Evolutionary conservation across 2,329 filamentous ascomycete species (phyloP), one percentile per base, ranked within the genome.

Genomic region (Hypoxylon sp.): DNA sequence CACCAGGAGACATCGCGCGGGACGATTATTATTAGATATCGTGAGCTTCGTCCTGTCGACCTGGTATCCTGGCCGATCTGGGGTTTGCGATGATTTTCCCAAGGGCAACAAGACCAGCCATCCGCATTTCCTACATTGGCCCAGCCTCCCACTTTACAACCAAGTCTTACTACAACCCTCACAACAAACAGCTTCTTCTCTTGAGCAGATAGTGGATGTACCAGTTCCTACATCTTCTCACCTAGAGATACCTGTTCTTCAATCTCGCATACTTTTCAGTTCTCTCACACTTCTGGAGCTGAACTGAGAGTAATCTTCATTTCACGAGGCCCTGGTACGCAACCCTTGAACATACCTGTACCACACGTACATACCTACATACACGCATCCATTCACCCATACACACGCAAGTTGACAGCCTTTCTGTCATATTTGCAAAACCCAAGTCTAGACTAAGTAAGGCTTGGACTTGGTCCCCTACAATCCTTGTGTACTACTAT

Each of bases 121-220:
- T 68, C 68, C 16, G 54, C 29, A 70, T 69, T 70, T 70, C 52
- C 47, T 52, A 63, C 56, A 52, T 62, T 56, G 29, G 48, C 63
- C 68, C 68, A 70, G 53, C 68, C 68, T 67, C 68, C 66, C 37
- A 61, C 63, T 69, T 70, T 69, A 61, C 68, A 61, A 60, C 50
- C 58, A 48, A 32, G 51, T 61, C 51, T 46, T 30, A 39, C 34
- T 53, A 21, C 48, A 8, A 68, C 43, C 58, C 50, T 45, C 37
- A 32, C 57, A 16, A 59, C 55, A 62, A 46, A 54, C 50, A 60
- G 43, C 34, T 51, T 27, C 39, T 47, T 30, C 29, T 53, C 45
- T 54, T 52, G 51, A 47, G 52, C 19, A 19, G 25, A 8, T 8
- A 29, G 39, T 8, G 27, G 39, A 61, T 47, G 61, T 65, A 64